phyloP scores from a whole-genome alignment of 441 rosid species.

The Mallotus repandus region DNA sequence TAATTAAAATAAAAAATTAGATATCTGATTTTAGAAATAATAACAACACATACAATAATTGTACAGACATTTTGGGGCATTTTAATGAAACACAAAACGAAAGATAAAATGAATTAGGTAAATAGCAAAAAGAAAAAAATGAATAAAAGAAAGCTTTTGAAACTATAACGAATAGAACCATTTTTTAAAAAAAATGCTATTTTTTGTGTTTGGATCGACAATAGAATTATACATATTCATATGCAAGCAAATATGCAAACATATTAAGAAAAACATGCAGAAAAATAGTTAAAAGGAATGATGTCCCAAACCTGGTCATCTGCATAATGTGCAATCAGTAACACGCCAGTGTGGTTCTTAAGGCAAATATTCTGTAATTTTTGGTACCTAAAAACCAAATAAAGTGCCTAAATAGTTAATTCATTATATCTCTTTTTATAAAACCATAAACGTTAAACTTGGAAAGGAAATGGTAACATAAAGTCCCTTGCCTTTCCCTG shows the following conservation, averaged over 20 bases:
- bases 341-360: slow-evolving; percentile 52
- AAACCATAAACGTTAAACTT: slow-evolving; percentile 8
- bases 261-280: background rate
- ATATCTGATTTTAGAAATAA: no score
- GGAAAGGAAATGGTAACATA: slow-evolving; percentile 41
- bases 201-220: background rate
- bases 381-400: slow-evolving; percentile 55
- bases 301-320: slow-evolving; percentile 77
- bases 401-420: slow-evolving; percentile 13
- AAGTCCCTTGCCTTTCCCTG: slow-evolving; percentile 88
- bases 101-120: no score
- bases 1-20: no score
- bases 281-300: background rate
- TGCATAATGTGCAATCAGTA: slow-evolving; percentile 91
- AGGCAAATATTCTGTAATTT: slow-evolving; percentile 63
- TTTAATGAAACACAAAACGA: no score
- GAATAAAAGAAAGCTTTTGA: background rate
- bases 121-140: no score
- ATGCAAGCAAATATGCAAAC: background rate
- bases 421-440: no score
- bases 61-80: no score
- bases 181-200: background rate
- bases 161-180: background rate
- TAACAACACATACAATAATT: no score
- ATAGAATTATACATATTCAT: no score